These are phyloP conservation scores for Gautieria morchelliformis DNA, from an alignment of 768 basidiomycete genomes.

Conservation along the genomic window DNA sequence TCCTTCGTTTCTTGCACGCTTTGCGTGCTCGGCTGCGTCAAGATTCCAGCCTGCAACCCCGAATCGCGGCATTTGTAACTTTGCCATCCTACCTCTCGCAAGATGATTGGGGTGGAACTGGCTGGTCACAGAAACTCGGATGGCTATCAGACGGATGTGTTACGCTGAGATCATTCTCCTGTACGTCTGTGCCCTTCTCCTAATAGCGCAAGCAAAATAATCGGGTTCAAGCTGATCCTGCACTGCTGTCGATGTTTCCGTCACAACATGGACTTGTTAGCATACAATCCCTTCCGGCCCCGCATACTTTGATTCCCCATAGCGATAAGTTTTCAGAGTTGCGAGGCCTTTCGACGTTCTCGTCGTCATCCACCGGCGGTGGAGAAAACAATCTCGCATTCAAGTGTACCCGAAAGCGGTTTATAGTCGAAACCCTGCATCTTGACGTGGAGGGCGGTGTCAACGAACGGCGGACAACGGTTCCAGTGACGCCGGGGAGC, in stretches of 20 bases:
- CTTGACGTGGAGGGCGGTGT: conserved; percentile 82
- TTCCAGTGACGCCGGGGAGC: conserved; percentile 1
- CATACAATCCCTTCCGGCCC: conserved; percentile 66
- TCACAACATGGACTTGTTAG: conserved; percentile 80
- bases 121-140: conserved; percentile 70
- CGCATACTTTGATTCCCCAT: conserved; percentile 62
- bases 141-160: conserved; percentile 74
- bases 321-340: conserved; percentile 79
- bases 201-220: neutral
- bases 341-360: conserved; percentile 54
- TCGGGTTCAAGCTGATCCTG: conserved; percentile 57
- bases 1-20: conserved; percentile 63
- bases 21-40: conserved; percentile 53
- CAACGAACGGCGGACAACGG: conserved; percentile 58
- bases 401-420: conserved; percentile 78
- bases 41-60: conserved; percentile 24
- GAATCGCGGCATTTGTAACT: conserved; percentile 58
- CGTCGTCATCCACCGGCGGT: conserved; percentile 47
- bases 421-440: conserved; percentile 88
- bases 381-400: conserved; percentile 97
- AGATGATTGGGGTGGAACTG: conserved; percentile 49
- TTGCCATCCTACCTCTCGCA: conserved; percentile 55
- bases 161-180: conserved; percentile 68
- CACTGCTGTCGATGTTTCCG: conserved; percentile 63
- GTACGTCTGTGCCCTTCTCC: conserved; percentile 32